These are phyloP conservation scores for Drechslerella dactyloides DNA, from an alignment of 2,329 filamentous ascomycete genomes.

Conservation along the genomic window DNA sequence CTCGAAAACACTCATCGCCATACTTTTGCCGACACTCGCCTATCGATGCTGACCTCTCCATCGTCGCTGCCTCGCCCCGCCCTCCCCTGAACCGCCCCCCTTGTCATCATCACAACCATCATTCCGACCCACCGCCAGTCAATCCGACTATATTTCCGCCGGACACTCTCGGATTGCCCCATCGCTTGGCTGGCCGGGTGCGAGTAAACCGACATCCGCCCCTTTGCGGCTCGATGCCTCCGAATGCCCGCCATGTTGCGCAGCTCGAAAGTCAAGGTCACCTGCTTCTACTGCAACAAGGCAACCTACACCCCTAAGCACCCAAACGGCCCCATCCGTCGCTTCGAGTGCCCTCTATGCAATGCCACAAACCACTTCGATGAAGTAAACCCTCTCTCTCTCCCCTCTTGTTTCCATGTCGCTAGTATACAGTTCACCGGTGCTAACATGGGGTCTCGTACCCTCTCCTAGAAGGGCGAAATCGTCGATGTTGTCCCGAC, in stretches of 20 bases:
- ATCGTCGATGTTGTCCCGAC: conserved; percentile 84
- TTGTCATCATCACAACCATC: too few relatives aligned
- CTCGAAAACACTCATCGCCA: background rate
- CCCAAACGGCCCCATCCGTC: conserved; percentile 66
- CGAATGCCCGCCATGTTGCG: conserved; percentile 64
- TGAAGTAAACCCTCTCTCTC: conserved; percentile 69
- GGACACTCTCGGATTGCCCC: background rate
- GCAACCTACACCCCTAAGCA: conserved; percentile 64
- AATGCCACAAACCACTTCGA: conserved; percentile 90
- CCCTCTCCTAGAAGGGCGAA: conserved; percentile 72
- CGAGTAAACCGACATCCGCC: background rate
- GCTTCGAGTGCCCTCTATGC: conserved; percentile 78
- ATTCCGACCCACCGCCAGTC: too few relatives aligned
- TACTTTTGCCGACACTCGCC: background rate
- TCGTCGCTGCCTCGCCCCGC: too few relatives aligned
- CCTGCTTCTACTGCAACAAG: conserved; percentile 84
- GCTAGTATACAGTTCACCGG: conserved; percentile 36
- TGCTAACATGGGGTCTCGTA: conserved; percentile 53
- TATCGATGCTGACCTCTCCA: background rate
- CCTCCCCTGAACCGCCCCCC: too few relatives aligned
- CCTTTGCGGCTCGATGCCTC: conserved; percentile 66
- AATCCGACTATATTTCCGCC: background rate
- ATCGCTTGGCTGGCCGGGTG: background rate
- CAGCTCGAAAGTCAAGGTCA: conserved; percentile 59
- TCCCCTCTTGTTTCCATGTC: too few relatives aligned